phyloP scores from a whole-genome alignment of 495 filamentous ascomycete species.

The Schizothecium vesticola region DNA sequence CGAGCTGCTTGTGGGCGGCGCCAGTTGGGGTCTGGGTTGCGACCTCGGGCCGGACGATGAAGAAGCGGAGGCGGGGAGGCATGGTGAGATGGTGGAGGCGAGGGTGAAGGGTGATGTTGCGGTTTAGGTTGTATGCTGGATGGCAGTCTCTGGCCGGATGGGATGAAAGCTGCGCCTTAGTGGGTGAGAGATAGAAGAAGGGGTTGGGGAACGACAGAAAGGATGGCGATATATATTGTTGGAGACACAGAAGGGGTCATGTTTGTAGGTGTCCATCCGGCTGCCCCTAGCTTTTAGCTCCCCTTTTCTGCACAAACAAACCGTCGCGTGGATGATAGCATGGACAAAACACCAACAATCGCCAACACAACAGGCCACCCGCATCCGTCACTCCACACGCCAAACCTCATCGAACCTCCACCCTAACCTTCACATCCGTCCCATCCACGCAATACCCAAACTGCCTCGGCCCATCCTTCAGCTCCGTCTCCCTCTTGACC shows the following conservation, averaged over 20 bases:
- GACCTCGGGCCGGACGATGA: constrained; percentile 32
- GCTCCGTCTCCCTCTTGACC: constrained; percentile 69
- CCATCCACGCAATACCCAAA: constrained; percentile 80
- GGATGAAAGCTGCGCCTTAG: background rate
- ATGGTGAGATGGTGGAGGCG: constrained; percentile 8
- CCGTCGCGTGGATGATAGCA: background rate
- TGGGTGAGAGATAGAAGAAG: background rate
- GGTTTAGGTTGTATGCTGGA: background rate
- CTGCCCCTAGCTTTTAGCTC: background rate
- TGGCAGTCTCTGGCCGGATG: background rate
- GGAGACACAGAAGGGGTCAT: background rate
- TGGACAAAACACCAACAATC: background rate
- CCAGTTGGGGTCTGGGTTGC: constrained; percentile 14
- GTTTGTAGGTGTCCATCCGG: background rate
- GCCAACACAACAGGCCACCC: background rate
- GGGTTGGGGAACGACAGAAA: background rate
- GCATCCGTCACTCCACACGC: background rate
- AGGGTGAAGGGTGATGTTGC: background rate
- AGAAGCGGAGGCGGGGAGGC: constrained; percentile 21
- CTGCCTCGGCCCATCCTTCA: constrained; percentile 73
- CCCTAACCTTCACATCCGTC: constrained; percentile 58
- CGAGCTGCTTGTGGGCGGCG: constrained; percentile 15
- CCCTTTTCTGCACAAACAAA: background rate
- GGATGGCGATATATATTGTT: background rate
- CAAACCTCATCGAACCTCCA: constrained; percentile 44